phyloP scores from a whole-genome alignment of 139 green algal species.

The Zygnema circumcarinatum region DNA sequence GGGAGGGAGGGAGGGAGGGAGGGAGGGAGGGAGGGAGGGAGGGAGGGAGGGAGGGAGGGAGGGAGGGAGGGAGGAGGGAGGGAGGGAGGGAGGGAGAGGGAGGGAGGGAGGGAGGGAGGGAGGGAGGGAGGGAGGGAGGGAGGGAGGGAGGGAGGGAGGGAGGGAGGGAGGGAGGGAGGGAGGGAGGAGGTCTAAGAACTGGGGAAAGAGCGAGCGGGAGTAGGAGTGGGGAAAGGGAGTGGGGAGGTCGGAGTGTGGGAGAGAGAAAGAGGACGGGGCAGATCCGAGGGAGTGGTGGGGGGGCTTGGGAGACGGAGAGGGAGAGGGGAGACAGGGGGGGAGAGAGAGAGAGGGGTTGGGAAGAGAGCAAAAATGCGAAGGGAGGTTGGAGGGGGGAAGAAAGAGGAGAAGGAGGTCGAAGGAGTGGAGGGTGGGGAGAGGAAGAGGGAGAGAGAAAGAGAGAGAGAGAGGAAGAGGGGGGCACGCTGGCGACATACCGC shows the following conservation, averaged over 20 bases:
- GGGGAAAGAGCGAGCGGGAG: background rate
- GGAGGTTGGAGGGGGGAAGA: background rate
- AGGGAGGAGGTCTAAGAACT: background rate
- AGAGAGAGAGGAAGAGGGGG: background rate
- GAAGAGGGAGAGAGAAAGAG: background rate
- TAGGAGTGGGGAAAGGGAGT: background rate
- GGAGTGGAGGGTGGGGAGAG: background rate
- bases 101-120: background rate
- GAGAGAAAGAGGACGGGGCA: background rate
- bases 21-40: background rate
- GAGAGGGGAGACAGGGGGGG: too few species aligned
- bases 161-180: background rate
- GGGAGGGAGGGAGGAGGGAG: background rate
- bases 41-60: background rate
- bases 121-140: background rate
- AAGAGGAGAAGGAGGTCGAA: background rate
- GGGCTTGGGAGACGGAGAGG: slow-evolving; percentile 76
- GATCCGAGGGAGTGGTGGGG: slow-evolving; percentile 90
- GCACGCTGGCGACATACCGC: background rate
- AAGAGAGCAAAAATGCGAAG: background rate
- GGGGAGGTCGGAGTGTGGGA: background rate
- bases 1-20: slow-evolving; percentile 10
- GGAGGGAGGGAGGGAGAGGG: background rate
- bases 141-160: background rate
- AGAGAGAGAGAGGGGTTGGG: background rate